Conservation (phyloP, 2,329 filamentous ascomycete genomes). For the Chalara sp. region DNA sequence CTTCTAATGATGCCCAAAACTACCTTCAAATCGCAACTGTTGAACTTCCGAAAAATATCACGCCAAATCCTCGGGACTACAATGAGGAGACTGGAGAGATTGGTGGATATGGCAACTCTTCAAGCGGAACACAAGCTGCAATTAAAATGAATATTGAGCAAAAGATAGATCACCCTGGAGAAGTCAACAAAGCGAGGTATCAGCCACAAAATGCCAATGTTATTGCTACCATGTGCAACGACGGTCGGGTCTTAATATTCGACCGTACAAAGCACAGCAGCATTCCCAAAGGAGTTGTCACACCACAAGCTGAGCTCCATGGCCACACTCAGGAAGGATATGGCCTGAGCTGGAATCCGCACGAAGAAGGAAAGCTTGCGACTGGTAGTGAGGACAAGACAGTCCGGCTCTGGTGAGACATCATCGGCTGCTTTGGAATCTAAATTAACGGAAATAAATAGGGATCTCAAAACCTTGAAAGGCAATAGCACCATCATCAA, state of each 20-base stretch:
- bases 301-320: slow-evolving; percentile 58
- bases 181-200: slow-evolving; percentile 98
- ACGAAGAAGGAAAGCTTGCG: slow-evolving; percentile 68
- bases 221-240: slow-evolving; percentile 85
- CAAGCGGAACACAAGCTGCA: slow-evolving; percentile 57
- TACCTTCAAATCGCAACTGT: slow-evolving; percentile 93
- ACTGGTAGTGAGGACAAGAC: slow-evolving; percentile 91
- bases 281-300: slow-evolving; percentile 49
- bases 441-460: slow-evolving; percentile 27
- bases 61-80: slow-evolving; percentile 74
- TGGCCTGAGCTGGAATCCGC: slow-evolving; percentile 86
- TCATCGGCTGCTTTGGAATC: background rate
- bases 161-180: slow-evolving; percentile 91
- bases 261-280: slow-evolving; percentile 91
- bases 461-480: slow-evolving; percentile 74
- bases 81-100: slow-evolving; percentile 90
- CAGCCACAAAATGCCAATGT: slow-evolving; percentile 96
- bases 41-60: slow-evolving; percentile 75
- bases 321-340: slow-evolving; percentile 89
- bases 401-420: slow-evolving; percentile 75
- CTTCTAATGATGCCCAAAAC: slow-evolving; percentile 76
- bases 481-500: slow-evolving; percentile 63
- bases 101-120: slow-evolving; percentile 77
- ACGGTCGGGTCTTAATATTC: slow-evolving; percentile 85
- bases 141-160: slow-evolving; percentile 91